Conservation (phyloP, 768 basidiomycete genomes). For the Artomyces pyxidatus region DNA sequence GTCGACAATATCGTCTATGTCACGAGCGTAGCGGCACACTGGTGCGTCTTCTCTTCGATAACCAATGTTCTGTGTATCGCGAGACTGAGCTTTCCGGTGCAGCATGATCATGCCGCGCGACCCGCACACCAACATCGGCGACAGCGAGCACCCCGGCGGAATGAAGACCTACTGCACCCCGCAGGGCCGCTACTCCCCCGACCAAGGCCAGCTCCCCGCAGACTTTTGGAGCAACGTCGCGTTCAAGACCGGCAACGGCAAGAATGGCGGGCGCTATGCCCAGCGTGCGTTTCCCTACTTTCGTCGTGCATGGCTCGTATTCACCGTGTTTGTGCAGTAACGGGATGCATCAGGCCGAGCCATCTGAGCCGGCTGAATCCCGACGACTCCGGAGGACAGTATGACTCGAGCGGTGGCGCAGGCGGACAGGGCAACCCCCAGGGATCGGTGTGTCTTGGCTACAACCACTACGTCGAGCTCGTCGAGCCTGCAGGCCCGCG, state of each 20-base stretch:
- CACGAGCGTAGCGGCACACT: conserved; percentile 33
- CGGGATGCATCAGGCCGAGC: conserved; percentile 44
- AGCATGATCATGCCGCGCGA: conserved; percentile 25
- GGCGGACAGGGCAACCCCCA: conserved; percentile 43
- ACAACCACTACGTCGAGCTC: conserved; percentile 53
- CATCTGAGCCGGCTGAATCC: conserved; percentile 37
- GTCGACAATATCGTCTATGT: conserved; percentile 46
- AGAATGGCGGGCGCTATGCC: conserved; percentile 33
- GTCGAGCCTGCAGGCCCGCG: conserved; percentile 43
- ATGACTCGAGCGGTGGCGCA: conserved; percentile 48
- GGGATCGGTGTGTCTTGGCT: conserved; percentile 44
- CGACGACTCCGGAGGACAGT: conserved; percentile 45
- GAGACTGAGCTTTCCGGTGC: background rate
- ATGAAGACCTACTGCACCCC: conserved; percentile 48
- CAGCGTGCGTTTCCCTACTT: conserved; percentile 30
- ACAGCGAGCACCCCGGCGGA: conserved; percentile 47
- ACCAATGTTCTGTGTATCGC: background rate
- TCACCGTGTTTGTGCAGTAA: conserved; percentile 29
- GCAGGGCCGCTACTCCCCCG: conserved; percentile 28
- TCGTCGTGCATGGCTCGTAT: background rate
- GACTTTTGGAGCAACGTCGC: conserved; percentile 46
- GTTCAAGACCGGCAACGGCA: conserved; percentile 34
- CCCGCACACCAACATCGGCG: conserved; percentile 45
- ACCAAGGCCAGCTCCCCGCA: conserved; percentile 37
- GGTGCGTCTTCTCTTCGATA: conserved; percentile 32